phyloP scores from a whole-genome alignment of 1,139 yeast species.

The Lodderomyces beijingensis region DNA sequence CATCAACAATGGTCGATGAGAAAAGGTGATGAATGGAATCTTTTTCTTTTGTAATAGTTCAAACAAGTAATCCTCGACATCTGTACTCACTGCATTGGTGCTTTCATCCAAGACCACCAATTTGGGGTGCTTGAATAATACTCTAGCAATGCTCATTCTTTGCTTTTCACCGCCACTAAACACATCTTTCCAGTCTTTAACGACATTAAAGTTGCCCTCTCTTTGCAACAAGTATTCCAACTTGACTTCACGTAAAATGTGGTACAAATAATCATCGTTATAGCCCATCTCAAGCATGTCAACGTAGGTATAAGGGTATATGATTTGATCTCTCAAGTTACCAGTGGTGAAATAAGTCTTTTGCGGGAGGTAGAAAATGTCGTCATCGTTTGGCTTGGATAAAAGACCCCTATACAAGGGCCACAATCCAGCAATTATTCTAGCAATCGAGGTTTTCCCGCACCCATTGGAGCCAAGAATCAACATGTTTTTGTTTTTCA shows the following conservation, averaged over 20 bases:
- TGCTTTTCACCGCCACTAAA: constrained; percentile 96
- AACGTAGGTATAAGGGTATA: constrained; percentile 75
- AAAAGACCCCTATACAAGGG: constrained; percentile 81
- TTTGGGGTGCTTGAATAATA: constrained; percentile 74
- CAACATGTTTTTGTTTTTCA: constrained; percentile 68
- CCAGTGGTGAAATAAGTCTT: constrained; percentile 76
- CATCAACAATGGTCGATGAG: constrained; percentile 81
- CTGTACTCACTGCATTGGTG: constrained; percentile 88
- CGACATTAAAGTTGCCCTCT: constrained; percentile 58
- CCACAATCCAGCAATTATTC: constrained; percentile 88
- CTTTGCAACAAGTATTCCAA: constrained; percentile 70
- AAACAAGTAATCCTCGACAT: constrained; percentile 85
- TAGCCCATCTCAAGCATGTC: constrained; percentile 74
- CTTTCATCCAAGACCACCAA: constrained; percentile 89
- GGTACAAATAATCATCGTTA: constrained; percentile 65
- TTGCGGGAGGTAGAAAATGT: constrained; percentile 76
- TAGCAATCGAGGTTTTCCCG: constrained; percentile 84
- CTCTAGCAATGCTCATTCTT: constrained; percentile 84
- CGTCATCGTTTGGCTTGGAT: constrained; percentile 73
- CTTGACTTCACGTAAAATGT: constrained; percentile 69
- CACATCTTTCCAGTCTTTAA: constrained; percentile 84
- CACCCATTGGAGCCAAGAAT: constrained; percentile 86
- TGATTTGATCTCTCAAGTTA: constrained; percentile 80
- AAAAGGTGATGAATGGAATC: constrained; percentile 77
- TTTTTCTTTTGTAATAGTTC: constrained; percentile 67